These are phyloP conservation scores for Colletotrichum incanum DNA, from an alignment of 2,329 filamentous ascomycete genomes.

Conservation along the genomic window DNA sequence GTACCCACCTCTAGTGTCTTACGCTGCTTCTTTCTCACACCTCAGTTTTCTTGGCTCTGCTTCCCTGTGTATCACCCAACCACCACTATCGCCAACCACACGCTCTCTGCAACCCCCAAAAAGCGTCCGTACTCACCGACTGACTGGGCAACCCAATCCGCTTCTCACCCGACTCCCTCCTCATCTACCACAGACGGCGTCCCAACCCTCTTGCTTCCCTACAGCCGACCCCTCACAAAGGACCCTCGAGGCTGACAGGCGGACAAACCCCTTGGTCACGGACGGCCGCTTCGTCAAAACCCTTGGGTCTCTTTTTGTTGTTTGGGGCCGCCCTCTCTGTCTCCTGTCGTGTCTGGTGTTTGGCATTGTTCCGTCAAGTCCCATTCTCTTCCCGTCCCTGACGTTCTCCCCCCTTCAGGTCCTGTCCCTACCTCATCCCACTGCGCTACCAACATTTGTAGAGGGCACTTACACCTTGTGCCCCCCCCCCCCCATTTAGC, in stretches of 20 bases:
- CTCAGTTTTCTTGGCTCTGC: conserved; percentile 4
- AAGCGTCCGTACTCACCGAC: not conserved
- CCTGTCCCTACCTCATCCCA: not conserved
- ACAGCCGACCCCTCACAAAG: not conserved
- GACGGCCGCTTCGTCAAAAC: not conserved
- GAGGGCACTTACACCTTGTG: not conserved
- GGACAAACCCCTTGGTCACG: not conserved
- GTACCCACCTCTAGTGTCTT: not conserved
- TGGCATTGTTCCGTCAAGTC: conserved; percentile 12
- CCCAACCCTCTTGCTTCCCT: not conserved
- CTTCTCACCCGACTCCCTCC: not conserved
- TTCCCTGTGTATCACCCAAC: conserved; percentile 19
- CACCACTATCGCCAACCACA: conserved; percentile 9
- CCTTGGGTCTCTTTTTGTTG: not conserved
- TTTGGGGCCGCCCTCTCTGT: not conserved
- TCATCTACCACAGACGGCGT: conserved; percentile 12
- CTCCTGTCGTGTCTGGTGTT: not conserved
- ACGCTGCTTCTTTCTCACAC: conserved; percentile 18
- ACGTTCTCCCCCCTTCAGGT: not conserved
- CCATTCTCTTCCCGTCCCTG: conserved; percentile 3
- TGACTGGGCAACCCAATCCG: not conserved
- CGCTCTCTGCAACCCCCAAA: conserved; percentile 1
- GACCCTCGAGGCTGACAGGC: not conserved
- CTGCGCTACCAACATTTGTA: not conserved
- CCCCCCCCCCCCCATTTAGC: not conserved